Base-by-base conservation (phyloP, 208 protist species). In the Trypanosoma cruzi region DNA sequence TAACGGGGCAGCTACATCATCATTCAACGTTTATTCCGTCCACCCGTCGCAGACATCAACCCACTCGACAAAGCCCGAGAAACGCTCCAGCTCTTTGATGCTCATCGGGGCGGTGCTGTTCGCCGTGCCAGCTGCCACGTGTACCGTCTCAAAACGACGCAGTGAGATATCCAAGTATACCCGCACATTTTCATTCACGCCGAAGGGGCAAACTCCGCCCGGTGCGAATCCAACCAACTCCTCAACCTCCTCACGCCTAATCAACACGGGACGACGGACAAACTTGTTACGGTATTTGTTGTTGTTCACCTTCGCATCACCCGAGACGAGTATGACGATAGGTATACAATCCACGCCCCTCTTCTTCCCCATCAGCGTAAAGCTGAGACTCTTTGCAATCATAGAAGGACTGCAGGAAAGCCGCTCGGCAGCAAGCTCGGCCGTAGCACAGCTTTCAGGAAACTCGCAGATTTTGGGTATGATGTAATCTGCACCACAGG, bases 101-200 rank as follows among this genome's bases (percentile, higher is more conserved):
- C 59, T 80, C 48, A 92, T 24, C 14, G 55, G 63, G 6, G 89
- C 60, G 6, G 69, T 75, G 46, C 71, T 84, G 76, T 88, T 82
- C 3, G 50, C 24, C 10, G 81, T 80, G 22, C 86, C 86, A 14
- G 50, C 77, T 13, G 84, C 80, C 37, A 79, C 79, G 73, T 84
- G 88, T 13, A 92, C 79, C 0, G 55, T 77, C 26, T 42, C 36
- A 40, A 88, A 89, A n/a, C 81, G 84, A 53, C 77, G 79, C 53
- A 92, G 68, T 6, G 86, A 92, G 34, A 86, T 73, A 55, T 92
- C 86, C 4, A 90, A 70, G 65, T 85, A 92, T 1, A 92, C 83
- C 44, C 64, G 65, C 32, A 92, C 86, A 54, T 65, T 49, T 4
- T 78, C 69, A 61, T 78, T 65, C 13, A 85, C 72, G 24, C 73